Evolutionary conservation across 352 stramenopile species (phyloP), one percentile per base, ranked within the genome.

Genomic region (Phytophthora agathidicida): DNA sequence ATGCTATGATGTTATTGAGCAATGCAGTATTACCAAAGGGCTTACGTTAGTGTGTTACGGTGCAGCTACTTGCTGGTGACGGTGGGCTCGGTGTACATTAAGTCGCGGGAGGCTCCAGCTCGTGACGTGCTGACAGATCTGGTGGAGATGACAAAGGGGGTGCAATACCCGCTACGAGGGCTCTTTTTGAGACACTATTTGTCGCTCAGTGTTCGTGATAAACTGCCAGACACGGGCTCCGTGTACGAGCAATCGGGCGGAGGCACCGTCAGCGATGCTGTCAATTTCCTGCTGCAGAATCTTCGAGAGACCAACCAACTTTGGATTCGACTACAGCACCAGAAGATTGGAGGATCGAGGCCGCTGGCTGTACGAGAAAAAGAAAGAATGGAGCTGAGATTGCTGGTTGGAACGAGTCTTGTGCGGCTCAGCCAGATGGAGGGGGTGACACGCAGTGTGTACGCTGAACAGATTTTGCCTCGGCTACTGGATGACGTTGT

Each of bases 181-280:
- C 85, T 99, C 9, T 99, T 99, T 73, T 76, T 99, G 54, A 82
- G 97, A 41, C 90, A 99, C 68, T 99, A 99, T 76, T 81, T 99
- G 32, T 91, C 89, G 14, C 70, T 88, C 13, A 81, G 77, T 20
- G 84, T 97, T 20, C 96, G 97, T 46, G 96, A 99, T 68, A 97
- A 98, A 61, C 87, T 99, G n/a, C 95, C 96, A 1, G 91, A 98
- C 65, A 79, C 75, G 16, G 66, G 78, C 27, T 78, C 65, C 17
- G 59, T 78, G 17, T 93, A 90, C 45, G 88, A 96, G 45, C 77
- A 87, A 60, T 58, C 77, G 11, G 87, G 79, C 27, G 87, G 79
- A 16, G 83, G 80, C n/a, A 68, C 66, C 28, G 73, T 86, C 16
- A 79, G 78, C 32, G 95, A 99, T 77, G 93, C 95, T 6, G 91